A percentile compares a stretch with the other conserved stretches of the same genome.
phyloP scores from a whole-genome alignment of 176 grass and related monocot genomes.

The Aegilops sharonensis region DNA sequence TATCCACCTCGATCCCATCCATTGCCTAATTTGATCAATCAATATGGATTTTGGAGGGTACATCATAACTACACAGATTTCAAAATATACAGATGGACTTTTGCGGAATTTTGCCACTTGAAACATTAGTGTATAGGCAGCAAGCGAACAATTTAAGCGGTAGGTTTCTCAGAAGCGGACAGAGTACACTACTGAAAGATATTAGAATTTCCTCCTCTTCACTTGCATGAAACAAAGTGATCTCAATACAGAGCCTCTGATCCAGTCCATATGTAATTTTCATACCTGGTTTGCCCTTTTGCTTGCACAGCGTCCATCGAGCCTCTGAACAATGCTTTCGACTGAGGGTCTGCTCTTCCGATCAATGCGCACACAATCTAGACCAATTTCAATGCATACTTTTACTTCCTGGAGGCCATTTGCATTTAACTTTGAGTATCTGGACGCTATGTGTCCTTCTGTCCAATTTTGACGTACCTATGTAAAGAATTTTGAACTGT shows the following conservation, averaged over 20 bases:
- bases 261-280: background rate
- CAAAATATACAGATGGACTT: background rate
- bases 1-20: background rate
- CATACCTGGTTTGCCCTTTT: background rate
- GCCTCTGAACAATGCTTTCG: background rate
- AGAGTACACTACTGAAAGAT: background rate
- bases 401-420: background rate
- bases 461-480: background rate
- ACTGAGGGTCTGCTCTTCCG: conserved; percentile 8
- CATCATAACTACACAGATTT: background rate
- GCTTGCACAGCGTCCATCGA: background rate
- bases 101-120: background rate
- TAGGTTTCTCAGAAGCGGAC: background rate
- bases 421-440: background rate
- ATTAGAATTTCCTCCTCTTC: background rate
- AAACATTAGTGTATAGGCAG: background rate
- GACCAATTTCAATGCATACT: conserved; percentile 18
- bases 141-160: background rate
- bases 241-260: background rate
- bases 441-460: background rate
- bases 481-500: background rate
- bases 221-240: background rate
- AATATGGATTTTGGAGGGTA: background rate
- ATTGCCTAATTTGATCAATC: background rate
- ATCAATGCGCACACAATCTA: conserved; percentile 16